Percentiles rank a stretch among this genome's conserved stretches.
These are phyloP conservation scores for Fraxinus quadrangulata DNA, from an alignment of 257 asterid genomes.

Conservation along the genomic window DNA sequence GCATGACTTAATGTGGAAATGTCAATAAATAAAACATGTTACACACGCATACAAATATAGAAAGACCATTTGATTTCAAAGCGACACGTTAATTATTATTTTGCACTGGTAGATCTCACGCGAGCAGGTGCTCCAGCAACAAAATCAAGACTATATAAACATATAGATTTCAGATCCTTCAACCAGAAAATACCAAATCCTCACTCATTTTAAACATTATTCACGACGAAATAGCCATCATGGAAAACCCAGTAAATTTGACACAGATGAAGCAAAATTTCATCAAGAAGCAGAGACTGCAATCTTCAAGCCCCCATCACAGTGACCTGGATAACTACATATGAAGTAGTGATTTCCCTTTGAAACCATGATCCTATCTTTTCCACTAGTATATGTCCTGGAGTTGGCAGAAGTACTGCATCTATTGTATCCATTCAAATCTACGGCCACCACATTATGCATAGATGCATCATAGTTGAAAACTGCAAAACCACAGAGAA, in stretches of 20 bases:
- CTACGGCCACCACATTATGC: background rate
- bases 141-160: background rate
- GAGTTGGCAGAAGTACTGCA: constrained; percentile 1
- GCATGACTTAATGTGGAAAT: too few species aligned
- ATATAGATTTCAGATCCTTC: background rate
- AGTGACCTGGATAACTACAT: constrained; percentile 28
- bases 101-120: background rate
- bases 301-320: constrained; percentile 21
- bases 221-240: background rate
- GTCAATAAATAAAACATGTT: background rate
- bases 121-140: background rate
- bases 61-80: too few species aligned
- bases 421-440: constrained; percentile 3
- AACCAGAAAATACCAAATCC: background rate
- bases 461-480: background rate
- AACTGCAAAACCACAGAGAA: constrained; percentile 13
- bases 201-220: background rate
- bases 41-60: too few species aligned
- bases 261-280: background rate
- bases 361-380: constrained; percentile 10
- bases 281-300: constrained; percentile 6
- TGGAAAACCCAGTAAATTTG: background rate
- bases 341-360: constrained; percentile 29
- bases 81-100: too few species aligned
- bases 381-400: background rate